Evolutionary conservation across 2,329 filamentous ascomycete genomes (phyloP).

Genomic region (Plectosphaerella plurivora): DNA sequence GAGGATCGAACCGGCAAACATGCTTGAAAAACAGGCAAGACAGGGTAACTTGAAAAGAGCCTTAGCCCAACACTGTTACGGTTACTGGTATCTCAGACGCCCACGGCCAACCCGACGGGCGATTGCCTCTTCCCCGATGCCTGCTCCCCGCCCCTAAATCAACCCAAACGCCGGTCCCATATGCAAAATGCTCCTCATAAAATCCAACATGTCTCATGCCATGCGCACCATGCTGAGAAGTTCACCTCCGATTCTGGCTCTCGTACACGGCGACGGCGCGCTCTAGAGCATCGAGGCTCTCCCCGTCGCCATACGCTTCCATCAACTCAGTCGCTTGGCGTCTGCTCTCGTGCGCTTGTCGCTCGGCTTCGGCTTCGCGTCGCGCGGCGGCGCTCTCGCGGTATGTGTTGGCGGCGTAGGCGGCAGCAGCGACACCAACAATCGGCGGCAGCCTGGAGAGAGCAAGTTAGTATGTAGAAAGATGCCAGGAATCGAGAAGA

Average conservation of each 20-base stretch:
- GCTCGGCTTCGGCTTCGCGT: conserved; percentile 23
- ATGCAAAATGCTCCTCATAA: no score
- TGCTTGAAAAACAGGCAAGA: no score
- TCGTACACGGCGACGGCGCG: conserved; percentile 43
- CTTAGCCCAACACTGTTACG: no score
- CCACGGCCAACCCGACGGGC: no score
- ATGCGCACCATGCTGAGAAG: no score
- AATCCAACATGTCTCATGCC: no score
- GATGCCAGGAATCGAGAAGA: conserved; percentile 1
- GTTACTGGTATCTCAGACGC: no score
- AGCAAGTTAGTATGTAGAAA: not conserved
- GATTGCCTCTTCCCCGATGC: no score
- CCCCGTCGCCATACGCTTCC: conserved; percentile 45
- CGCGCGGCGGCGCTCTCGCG: conserved; percentile 20
- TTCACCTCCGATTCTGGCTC: conserved; percentile 11
- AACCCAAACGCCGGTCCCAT: no score
- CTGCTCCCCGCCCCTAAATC: no score
- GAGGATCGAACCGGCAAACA: no score
- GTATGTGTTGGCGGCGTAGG: conserved; percentile 28
- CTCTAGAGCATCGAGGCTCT: conserved; percentile 43
- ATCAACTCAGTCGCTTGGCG: conserved; percentile 36
- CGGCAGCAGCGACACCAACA: conserved; percentile 23
- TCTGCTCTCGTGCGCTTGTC: conserved; percentile 27
- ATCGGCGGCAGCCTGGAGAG: conserved; percentile 24
- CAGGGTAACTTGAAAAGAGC: no score